A percentile compares a stretch with the other conserved stretches of the same genome.
These are phyloP conservation scores for Penicillium antarcticum DNA, from an alignment of 495 filamentous ascomycete genomes.

Conservation along the genomic window DNA sequence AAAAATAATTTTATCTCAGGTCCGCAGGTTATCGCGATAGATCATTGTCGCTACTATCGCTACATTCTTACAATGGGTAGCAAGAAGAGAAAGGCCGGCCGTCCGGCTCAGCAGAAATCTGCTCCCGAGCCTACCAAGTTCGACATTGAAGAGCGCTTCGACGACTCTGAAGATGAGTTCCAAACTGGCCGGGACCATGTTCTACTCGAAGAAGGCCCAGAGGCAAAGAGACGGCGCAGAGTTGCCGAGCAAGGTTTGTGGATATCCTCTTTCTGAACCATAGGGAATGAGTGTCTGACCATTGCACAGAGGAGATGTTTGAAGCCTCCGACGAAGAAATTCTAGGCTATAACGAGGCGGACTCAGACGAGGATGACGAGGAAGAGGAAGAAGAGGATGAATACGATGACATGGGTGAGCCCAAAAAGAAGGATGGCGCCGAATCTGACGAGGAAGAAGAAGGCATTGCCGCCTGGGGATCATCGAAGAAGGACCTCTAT, in stretches of 20 bases:
- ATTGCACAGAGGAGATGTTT: slow-evolving; percentile 49
- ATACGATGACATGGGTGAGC: slow-evolving; percentile 27
- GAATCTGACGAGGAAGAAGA: slow-evolving; percentile 61
- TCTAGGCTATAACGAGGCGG: slow-evolving; percentile 59
- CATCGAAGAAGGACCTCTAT: slow-evolving; percentile 87
- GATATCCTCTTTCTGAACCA: not conserved
- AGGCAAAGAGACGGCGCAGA: slow-evolving; percentile 70
- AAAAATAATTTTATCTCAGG: slow-evolving; percentile 40
- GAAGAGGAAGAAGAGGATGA: slow-evolving; percentile 36
- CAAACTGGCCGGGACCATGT: slow-evolving; percentile 79
- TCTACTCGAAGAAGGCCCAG: slow-evolving; percentile 74
- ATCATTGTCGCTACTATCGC: not conserved
- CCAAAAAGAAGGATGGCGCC: slow-evolving; percentile 19
- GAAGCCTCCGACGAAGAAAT: slow-evolving; percentile 89
- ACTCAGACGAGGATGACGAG: slow-evolving; percentile 4
- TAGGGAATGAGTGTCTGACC: slow-evolving; percentile 12
- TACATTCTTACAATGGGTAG: slow-evolving; percentile 52
- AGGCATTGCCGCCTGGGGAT: slow-evolving; percentile 78
- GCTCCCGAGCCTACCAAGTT: slow-evolving; percentile 36
- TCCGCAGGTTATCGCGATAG: slow-evolving; percentile 5
- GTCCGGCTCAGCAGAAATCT: slow-evolving; percentile 48
- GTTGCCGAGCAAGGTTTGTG: slow-evolving; percentile 58
- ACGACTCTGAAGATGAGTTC: slow-evolving; percentile 91
- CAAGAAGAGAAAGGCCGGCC: slow-evolving; percentile 75
- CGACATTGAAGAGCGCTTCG: slow-evolving; percentile 74